phyloP scores from a whole-genome alignment of 1,284 basidiomycete genomes.

The Naganishia sp. region DNA sequence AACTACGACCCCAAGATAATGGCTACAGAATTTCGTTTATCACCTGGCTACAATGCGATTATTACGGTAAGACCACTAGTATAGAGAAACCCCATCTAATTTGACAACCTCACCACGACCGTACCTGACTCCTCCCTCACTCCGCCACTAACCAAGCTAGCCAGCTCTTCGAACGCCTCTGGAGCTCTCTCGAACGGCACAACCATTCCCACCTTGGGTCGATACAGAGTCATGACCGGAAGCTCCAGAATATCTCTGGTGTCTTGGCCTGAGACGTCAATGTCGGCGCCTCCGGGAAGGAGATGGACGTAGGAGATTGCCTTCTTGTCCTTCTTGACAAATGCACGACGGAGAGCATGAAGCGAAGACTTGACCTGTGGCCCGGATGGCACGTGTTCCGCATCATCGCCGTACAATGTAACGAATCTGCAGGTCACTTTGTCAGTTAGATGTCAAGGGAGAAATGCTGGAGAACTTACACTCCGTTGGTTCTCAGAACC shows the following conservation, averaged over 20 bases:
- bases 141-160: constrained; percentile 14
- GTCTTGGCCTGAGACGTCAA: constrained; percentile 49
- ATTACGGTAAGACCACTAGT: too few relatives aligned
- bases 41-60: constrained; percentile 13
- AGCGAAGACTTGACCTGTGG: constrained; percentile 31
- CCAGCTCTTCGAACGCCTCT: constrained; percentile 41
- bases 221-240: constrained; percentile 41
- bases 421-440: constrained; percentile 23
- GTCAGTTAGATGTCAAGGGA: not conserved
- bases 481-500: constrained; percentile 59
- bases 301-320: constrained; percentile 43
- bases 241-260: constrained; percentile 51
- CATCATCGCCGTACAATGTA: constrained; percentile 31
- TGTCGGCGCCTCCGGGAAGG: constrained; percentile 47
- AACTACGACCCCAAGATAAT: constrained; percentile 5
- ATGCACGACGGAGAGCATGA: constrained; percentile 32
- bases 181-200: constrained; percentile 47
- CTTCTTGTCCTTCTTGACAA: constrained; percentile 43
- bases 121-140: constrained; percentile 28
- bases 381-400: constrained; percentile 27
- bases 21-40: constrained; percentile 8
- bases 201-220: constrained; percentile 39
- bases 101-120: constrained; percentile 33
- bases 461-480: constrained; percentile 42
- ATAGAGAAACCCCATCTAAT: constrained; percentile 20